Conservation (phyloP, 345 rosid genomes). For the Rhodamnia rubescens region DNA sequence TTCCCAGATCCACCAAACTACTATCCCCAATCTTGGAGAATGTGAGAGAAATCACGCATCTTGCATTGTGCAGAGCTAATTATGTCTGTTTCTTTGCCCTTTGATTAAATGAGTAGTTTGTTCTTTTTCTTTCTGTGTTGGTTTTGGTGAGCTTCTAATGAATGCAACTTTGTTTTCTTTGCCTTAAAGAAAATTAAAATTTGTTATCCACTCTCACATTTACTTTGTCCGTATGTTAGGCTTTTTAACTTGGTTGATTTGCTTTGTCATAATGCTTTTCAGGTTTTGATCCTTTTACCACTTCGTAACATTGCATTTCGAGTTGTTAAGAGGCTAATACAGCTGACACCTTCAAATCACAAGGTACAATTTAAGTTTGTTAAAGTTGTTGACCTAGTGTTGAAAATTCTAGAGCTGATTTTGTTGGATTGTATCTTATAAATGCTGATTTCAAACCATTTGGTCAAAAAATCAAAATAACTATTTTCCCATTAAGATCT, state of each 20-base stretch:
- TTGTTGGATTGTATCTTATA: not conserved
- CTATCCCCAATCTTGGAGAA: not conserved
- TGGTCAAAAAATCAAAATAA: not conserved
- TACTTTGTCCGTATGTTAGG: not conserved
- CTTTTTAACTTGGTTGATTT: not conserved
- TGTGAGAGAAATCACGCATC: not conserved
- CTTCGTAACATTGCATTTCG: slow-evolving; percentile 56
- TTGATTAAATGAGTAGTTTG: not conserved
- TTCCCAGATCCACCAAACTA: not conserved
- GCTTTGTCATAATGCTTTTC: slow-evolving; percentile 5
- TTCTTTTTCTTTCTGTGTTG: not conserved
- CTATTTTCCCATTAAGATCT: not conserved
- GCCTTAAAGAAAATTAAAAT: not conserved
- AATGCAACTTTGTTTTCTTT: no score
- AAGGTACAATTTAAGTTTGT: slow-evolving; percentile 38
- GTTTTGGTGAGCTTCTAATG: not conserved
- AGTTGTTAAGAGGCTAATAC: slow-evolving; percentile 24
- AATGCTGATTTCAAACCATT: not conserved
- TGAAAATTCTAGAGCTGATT: not conserved
- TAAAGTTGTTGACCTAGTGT: not conserved
- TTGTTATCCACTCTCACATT: not conserved
- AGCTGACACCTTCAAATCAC: slow-evolving; percentile 34
- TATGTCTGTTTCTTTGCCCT: not conserved
- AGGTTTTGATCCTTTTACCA: slow-evolving; percentile 82
- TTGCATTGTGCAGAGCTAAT: not conserved